Conservation (phyloP, 129 eudicot genomes). For the Tanacetum coccineum region DNA sequence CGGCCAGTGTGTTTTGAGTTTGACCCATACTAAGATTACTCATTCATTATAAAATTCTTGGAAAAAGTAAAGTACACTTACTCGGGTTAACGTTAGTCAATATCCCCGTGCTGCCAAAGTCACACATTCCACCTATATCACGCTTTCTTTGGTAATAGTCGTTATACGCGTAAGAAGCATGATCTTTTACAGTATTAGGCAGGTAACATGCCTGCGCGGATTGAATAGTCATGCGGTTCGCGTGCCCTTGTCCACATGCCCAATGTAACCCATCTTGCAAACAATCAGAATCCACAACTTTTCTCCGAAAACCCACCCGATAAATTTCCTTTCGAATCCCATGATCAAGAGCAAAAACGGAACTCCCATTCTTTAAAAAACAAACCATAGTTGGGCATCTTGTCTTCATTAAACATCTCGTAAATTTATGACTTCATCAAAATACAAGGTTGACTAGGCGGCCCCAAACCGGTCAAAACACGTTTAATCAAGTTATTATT, state of each 20-base stretch:
- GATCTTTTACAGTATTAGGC: constrained; percentile 35
- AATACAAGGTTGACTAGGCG: constrained; percentile 55
- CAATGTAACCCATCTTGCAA: constrained; percentile 34
- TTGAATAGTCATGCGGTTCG: constrained; percentile 37
- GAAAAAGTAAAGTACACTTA: constrained; percentile 9
- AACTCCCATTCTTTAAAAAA: constrained; percentile 50
- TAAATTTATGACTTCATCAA: constrained; percentile 54
- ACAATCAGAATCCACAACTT: constrained; percentile 20
- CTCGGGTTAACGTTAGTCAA: no score
- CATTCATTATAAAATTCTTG: no score
- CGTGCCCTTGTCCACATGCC: no score
- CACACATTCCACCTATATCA: no score
- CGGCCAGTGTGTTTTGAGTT: no score
- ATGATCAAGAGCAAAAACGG: constrained; percentile 48
- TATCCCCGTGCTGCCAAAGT: no score
- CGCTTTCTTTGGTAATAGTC: no score
- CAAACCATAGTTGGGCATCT: constrained; percentile 51
- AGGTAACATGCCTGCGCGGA: constrained; percentile 30
- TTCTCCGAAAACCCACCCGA: constrained; percentile 29
- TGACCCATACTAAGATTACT: no score
- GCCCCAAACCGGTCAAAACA: constrained; percentile 54
- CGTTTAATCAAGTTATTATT: constrained; percentile 54
- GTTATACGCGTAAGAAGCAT: no score
- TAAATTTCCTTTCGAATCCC: constrained; percentile 16
- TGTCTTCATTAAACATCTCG: constrained; percentile 56